phyloP scores from a whole-genome alignment of 441 rosid species.

The Gossypium davidsonii region DNA sequence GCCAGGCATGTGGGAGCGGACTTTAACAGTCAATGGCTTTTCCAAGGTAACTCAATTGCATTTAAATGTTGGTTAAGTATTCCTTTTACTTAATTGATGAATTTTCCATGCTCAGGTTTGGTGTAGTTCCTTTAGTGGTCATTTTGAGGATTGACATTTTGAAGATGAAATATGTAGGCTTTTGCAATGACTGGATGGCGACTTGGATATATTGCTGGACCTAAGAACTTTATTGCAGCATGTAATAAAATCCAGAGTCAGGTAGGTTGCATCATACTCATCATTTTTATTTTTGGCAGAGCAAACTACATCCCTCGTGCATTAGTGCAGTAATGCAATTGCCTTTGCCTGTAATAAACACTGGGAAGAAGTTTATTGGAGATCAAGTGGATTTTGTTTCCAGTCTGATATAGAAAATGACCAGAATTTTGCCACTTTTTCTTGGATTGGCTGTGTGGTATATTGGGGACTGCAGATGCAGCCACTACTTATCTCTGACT shows the following conservation, averaged over 20 bases:
- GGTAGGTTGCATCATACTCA: slow-evolving; percentile 34
- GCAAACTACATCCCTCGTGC: not conserved
- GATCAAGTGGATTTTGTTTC: not conserved
- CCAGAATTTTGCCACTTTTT: not conserved
- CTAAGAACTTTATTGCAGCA: slow-evolving; percentile 77
- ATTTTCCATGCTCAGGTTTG: not conserved
- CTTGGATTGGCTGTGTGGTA: not conserved
- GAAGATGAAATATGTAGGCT: slow-evolving; percentile 45
- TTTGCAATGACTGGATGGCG: slow-evolving; percentile 99
- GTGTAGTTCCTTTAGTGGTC: not conserved
- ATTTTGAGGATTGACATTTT: not conserved
- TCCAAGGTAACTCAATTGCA: slow-evolving; percentile 58
- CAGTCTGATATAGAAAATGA: not conserved
- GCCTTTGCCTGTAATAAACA: not conserved
- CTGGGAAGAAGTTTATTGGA: not conserved
- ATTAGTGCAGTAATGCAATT: not conserved
- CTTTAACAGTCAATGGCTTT: slow-evolving; percentile 88
- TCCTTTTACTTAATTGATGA: slow-evolving; percentile 8
- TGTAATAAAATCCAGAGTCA: slow-evolving; percentile 95
- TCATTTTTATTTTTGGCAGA: not conserved
- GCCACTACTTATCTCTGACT: not conserved
- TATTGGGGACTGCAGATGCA: not conserved
- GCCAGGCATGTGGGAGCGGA: slow-evolving; percentile 90
- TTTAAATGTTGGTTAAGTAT: not conserved
- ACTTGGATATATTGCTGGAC: slow-evolving; percentile 92